Conservation (phyloP, 306 rosid genomes). For the Pterocarpus santalinus region DNA sequence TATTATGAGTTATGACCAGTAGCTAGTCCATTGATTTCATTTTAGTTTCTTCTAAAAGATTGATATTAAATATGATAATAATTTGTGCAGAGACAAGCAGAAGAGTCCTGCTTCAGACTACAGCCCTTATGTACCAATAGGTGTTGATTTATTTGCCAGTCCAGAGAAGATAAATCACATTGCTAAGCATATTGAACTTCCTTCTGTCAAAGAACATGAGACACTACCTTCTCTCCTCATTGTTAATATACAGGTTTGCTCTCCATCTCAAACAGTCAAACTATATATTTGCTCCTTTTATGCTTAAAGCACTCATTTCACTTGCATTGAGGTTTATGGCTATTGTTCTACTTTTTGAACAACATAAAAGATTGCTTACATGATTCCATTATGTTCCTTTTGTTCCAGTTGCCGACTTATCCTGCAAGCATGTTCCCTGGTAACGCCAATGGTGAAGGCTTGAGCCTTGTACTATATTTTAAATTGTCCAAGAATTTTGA, state of each 20-base stretch:
- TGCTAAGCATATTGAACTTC: constrained; percentile 91
- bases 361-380: not conserved
- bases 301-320: constrained; percentile 1
- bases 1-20: not conserved
- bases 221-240: constrained; percentile 78
- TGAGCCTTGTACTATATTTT: constrained; percentile 91
- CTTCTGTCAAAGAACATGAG: constrained; percentile 59
- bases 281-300: constrained; percentile 1
- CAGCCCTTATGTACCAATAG: constrained; percentile 84
- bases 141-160: constrained; percentile 79
- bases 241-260: constrained; percentile 86
- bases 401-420: constrained; percentile 81
- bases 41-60: not conserved
- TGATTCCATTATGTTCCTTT: constrained; percentile 24
- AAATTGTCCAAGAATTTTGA: constrained; percentile 74
- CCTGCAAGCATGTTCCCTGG: constrained; percentile 82
- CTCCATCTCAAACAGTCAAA: not conserved
- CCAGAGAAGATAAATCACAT: constrained; percentile 80
- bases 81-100: constrained; percentile 71
- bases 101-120: constrained; percentile 70
- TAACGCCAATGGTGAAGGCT: constrained; percentile 84
- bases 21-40: not conserved
- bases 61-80: constrained; percentile 30
- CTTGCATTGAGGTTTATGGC: constrained; percentile 11
- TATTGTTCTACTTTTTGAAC: constrained; percentile 30